Conservation (phyloP, 2,329 filamentous ascomycete genomes). For the Macrophomina phaseolina region DNA sequence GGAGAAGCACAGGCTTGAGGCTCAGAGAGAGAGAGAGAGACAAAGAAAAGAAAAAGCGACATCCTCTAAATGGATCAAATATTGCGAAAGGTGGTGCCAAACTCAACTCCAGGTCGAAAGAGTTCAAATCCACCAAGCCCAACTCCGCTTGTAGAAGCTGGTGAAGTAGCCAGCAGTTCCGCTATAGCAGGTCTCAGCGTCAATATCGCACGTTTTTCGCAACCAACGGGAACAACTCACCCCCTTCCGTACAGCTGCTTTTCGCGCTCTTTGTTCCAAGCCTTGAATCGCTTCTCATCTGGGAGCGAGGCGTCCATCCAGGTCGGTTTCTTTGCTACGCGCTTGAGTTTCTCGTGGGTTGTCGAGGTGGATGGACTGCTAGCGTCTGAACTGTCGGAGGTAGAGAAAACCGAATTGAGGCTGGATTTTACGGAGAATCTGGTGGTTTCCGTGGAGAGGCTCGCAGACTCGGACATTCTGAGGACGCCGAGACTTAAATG, state of each 20-base stretch:
- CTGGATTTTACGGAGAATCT: background rate
- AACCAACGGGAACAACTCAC: background rate
- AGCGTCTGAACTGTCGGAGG: background rate
- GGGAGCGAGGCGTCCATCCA: constrained; percentile 18
- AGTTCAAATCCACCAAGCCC: background rate
- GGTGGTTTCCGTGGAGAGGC: background rate
- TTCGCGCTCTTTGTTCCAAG: constrained; percentile 19
- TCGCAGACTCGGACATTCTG: background rate
- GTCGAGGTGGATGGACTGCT: background rate
- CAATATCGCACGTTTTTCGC: too few relatives aligned
- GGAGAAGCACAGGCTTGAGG: too few relatives aligned
- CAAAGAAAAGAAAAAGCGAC: too few relatives aligned
- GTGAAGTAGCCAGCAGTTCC: constrained; percentile 12
- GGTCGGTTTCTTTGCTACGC: background rate
- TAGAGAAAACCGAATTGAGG: background rate
- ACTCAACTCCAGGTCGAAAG: background rate
- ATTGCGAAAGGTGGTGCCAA: too few relatives aligned
- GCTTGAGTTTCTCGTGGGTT: background rate
- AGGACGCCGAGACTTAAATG: background rate
- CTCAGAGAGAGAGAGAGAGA: too few relatives aligned
- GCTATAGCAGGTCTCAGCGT: background rate
- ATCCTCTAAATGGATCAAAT: too few relatives aligned
- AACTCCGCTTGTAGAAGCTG: background rate
- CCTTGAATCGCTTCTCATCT: constrained; percentile 5
- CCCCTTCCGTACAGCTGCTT: constrained; percentile 5